Percentiles rank a stretch among this genome's conserved stretches.
phyloP scores from a whole-genome alignment of 2,329 filamentous ascomycete species.

The Chaetomium sp. region DNA sequence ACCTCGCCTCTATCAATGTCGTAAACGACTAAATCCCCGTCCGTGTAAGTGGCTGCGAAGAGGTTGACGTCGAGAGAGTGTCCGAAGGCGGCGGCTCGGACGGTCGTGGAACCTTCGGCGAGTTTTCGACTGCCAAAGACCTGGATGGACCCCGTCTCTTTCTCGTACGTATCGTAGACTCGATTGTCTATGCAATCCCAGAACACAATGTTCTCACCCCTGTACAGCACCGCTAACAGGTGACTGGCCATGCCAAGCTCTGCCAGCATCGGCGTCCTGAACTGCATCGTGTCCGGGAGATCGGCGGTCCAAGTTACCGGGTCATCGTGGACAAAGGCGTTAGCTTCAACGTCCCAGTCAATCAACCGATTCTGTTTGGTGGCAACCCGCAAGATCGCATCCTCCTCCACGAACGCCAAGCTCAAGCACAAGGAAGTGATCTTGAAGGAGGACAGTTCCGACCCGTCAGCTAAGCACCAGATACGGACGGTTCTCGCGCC shows the following conservation, averaged over 20 bases:
- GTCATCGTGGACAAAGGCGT: background rate
- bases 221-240: constrained; percentile 26
- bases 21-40: constrained; percentile 27
- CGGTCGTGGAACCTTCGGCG: constrained; percentile 11
- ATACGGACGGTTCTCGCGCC: constrained; percentile 6
- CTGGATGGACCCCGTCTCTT: constrained; percentile 20
- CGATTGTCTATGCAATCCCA: constrained; percentile 20
- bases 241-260: constrained; percentile 13
- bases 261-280: constrained; percentile 16
- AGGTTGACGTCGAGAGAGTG: constrained; percentile 14
- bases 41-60: constrained; percentile 25
- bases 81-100: constrained; percentile 22
- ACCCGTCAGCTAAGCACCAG: constrained; percentile 6
- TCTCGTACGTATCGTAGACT: constrained; percentile 23
- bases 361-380: constrained; percentile 17
- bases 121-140: constrained; percentile 3
- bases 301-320: constrained; percentile 15
- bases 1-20: constrained; percentile 17
- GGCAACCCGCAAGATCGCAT: constrained; percentile 16
- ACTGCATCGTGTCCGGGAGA: constrained; percentile 12
- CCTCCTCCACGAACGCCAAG: constrained; percentile 16
- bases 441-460: constrained; percentile 11
- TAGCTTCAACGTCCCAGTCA: constrained; percentile 17
- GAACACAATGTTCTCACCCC: constrained; percentile 23
- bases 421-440: constrained; percentile 11